A percentile compares a stretch with the other conserved stretches of the same genome.
Evolutionary conservation across 805 yeast genomes (phyloP).

Genomic region (Pichia kluyveri): DNA sequence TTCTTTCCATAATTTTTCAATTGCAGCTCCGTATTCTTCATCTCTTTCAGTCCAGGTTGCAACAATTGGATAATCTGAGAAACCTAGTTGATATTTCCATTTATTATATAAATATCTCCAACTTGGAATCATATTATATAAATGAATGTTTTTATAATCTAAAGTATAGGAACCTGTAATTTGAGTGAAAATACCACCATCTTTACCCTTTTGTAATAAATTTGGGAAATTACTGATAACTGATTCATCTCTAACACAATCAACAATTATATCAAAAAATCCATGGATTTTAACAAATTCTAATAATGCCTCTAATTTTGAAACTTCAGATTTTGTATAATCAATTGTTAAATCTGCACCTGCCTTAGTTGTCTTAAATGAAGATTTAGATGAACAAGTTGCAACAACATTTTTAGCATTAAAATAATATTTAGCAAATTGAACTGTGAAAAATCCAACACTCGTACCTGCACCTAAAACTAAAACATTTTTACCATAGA

Average conservation of each 20-base stretch:
- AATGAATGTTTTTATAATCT: slow-evolving; percentile 24
- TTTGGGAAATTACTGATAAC: slow-evolving; percentile 27
- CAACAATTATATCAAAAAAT: slow-evolving; percentile 55
- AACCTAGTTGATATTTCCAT: slow-evolving; percentile 11
- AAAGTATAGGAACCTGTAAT: slow-evolving; percentile 47
- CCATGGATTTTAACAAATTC: slow-evolving; percentile 28
- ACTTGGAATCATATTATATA: slow-evolving; percentile 19
- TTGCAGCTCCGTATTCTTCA: slow-evolving; percentile 17
- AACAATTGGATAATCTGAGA: slow-evolving; percentile 8
- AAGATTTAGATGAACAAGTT: slow-evolving; percentile 30
- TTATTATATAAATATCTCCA: slow-evolving; percentile 11
- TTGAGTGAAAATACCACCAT: slow-evolving; percentile 42
- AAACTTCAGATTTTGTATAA: slow-evolving; percentile 37
- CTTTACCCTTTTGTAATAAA: slow-evolving; percentile 36
- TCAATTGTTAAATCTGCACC: slow-evolving; percentile 59
- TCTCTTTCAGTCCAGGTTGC: slow-evolving; percentile 4
- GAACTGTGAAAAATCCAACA: slow-evolving; percentile 51
- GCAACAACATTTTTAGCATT: slow-evolving; percentile 47
- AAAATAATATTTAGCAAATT: slow-evolving; percentile 42
- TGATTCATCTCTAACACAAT: slow-evolving; percentile 53
- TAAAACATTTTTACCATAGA: slow-evolving; percentile 37
- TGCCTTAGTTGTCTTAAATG: slow-evolving; percentile 13
- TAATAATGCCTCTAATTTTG: slow-evolving; percentile 29
- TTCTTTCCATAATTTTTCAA: slow-evolving; percentile 36
- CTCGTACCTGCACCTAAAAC: slow-evolving; percentile 70